These are phyloP conservation scores for Suillus clintonianus DNA, from an alignment of 768 basidiomycete genomes.

Conservation along the genomic window DNA sequence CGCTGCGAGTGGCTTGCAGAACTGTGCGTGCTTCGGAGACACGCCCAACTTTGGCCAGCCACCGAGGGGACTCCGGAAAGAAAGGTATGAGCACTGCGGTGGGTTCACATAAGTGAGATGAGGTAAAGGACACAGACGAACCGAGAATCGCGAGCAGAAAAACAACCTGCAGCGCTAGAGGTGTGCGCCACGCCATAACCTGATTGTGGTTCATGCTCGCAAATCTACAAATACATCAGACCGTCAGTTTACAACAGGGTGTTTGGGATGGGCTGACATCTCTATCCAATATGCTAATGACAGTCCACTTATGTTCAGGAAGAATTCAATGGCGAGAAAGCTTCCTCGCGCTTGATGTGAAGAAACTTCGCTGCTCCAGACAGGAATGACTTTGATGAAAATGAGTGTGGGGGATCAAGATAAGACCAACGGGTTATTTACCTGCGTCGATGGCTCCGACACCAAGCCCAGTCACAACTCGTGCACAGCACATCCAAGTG, in stretches of 20 bases:
- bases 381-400: slow-evolving; percentile 4
- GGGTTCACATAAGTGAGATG: neutral
- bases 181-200: slow-evolving; percentile 8
- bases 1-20: slow-evolving; percentile 11
- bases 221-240: neutral
- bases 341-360: slow-evolving; percentile 7
- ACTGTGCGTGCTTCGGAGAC: slow-evolving; percentile 21
- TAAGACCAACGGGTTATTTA: neutral
- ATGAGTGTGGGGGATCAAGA: neutral
- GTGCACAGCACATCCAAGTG: slow-evolving; percentile 10
- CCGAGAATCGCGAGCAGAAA: slow-evolving; percentile 6
- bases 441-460: slow-evolving; percentile 9
- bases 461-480: slow-evolving; percentile 7
- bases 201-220: slow-evolving; percentile 3
- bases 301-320: slow-evolving; percentile 7
- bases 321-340: slow-evolving; percentile 8
- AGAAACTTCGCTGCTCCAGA: slow-evolving; percentile 9
- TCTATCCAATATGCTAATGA: slow-evolving; percentile 10
- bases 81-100: slow-evolving; percentile 3
- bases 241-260: neutral
- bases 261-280: neutral
- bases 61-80: slow-evolving; percentile 16
- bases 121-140: neutral
- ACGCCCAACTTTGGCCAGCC: slow-evolving; percentile 22
- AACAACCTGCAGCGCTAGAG: slow-evolving; percentile 4